These are phyloP conservation scores for Boletus coccyginus DNA, from an alignment of 768 basidiomycete species.

Conservation along the genomic window DNA sequence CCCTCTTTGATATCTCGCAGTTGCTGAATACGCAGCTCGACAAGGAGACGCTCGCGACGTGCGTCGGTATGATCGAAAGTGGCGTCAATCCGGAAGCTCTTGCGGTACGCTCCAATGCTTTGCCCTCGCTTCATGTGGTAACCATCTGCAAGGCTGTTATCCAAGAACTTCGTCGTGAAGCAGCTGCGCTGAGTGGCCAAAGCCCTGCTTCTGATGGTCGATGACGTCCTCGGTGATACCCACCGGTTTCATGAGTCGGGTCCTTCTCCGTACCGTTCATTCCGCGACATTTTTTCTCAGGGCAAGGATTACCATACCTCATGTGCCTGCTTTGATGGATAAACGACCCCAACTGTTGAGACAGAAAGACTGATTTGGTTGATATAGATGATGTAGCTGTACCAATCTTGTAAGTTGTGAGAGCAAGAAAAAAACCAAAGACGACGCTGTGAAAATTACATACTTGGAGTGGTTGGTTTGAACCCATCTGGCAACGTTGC, in stretches of 20 bases:
- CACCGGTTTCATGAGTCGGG: neutral
- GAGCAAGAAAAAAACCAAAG: neutral
- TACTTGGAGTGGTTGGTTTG: neutral
- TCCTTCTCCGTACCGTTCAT: neutral
- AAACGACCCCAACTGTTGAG: conserved; percentile 3
- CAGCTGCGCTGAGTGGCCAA: conserved; percentile 38
- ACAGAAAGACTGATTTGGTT: conserved; percentile 19
- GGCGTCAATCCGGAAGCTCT: conserved; percentile 92
- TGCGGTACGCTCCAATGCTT: conserved; percentile 54
- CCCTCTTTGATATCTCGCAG: conserved; percentile 85
- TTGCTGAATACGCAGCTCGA: conserved; percentile 84
- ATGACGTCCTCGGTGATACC: neutral
- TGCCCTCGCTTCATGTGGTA: conserved; percentile 2
- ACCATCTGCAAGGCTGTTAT: conserved; percentile 62
- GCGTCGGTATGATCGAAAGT: conserved; percentile 88
- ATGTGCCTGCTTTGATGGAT: conserved; percentile 13
- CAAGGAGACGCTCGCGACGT: conserved; percentile 89
- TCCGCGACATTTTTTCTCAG: neutral
- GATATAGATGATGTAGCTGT: conserved; percentile 14
- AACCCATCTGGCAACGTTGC: neutral
- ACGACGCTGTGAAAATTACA: conserved; percentile 13
- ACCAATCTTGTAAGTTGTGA: conserved; percentile 6
- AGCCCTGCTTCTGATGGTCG: conserved; percentile 23
- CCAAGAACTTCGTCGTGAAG: conserved; percentile 78
- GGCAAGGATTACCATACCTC: neutral